These are phyloP conservation scores for Diddensiella santjacobensis DNA, from an alignment of 805 yeast genomes.

Conservation along the genomic window DNA sequence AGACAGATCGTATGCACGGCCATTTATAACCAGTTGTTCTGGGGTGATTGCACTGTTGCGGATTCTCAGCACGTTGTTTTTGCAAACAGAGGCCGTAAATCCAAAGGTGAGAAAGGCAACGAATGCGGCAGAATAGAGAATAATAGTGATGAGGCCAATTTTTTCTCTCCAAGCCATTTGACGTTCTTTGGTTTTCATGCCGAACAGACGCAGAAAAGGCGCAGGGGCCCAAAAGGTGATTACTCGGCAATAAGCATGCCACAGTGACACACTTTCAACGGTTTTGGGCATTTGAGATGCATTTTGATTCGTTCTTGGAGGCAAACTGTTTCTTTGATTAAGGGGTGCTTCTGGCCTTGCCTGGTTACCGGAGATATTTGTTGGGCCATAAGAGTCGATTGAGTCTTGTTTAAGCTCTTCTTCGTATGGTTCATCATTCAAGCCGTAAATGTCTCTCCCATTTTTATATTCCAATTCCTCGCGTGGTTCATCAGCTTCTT, in stretches of 20 bases:
- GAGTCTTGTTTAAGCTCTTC: background rate
- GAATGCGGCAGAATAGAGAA: constrained; percentile 14
- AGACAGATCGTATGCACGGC: constrained; percentile 71
- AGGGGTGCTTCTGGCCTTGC: background rate
- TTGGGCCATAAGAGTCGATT: background rate
- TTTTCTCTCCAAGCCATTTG: constrained; percentile 98
- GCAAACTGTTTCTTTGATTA: background rate
- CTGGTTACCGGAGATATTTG: constrained; percentile 2
- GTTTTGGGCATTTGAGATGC: background rate
- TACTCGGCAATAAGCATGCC: constrained; percentile 77
- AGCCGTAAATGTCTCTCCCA: constrained; percentile 1
- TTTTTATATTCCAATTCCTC: background rate
- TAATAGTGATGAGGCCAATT: constrained; percentile 29
- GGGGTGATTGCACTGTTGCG: constrained; percentile 55
- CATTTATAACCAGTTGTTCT: constrained; percentile 72
- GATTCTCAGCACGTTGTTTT: constrained; percentile 44
- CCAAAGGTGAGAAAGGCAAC: constrained; percentile 57
- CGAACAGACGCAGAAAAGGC: constrained; percentile 63
- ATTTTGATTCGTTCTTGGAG: background rate
- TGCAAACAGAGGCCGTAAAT: constrained; percentile 75
- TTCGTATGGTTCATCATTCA: background rate
- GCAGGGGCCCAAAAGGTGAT: constrained; percentile 93
- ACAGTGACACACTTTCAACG: constrained; percentile 39
- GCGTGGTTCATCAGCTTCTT: constrained; percentile 1
- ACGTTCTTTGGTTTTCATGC: constrained; percentile 72